phyloP scores from a whole-genome alignment of 306 rosid species.

The Morella rubra region DNA sequence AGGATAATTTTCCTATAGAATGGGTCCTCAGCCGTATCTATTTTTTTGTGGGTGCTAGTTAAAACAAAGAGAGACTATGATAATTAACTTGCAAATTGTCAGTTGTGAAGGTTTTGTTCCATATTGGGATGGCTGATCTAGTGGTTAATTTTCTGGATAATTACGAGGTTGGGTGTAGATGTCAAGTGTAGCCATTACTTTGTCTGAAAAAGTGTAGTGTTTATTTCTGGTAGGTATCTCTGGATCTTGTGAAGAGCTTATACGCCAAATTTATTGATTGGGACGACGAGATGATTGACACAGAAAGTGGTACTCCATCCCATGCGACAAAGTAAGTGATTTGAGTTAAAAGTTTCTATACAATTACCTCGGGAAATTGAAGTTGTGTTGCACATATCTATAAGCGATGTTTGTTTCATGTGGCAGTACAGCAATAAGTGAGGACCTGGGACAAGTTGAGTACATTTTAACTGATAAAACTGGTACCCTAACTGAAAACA shows the following conservation, averaged over 20 bases:
- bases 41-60: not conserved
- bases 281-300: conserved; percentile 86
- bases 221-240: conserved; percentile 76
- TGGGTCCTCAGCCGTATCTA: not conserved
- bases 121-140: conserved; percentile 4
- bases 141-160: conserved; percentile 22
- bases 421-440: conserved; percentile 99
- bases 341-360: conserved; percentile 22
- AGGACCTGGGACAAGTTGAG: conserved; percentile 99
- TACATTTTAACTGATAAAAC: conserved; percentile 98
- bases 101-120: not conserved
- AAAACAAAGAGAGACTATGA: conserved; percentile 24
- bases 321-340: conserved; percentile 89
- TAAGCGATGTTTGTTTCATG: conserved; percentile 54
- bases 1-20: not conserved
- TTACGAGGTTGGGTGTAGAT: conserved; percentile 17
- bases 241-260: conserved; percentile 91
- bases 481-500: conserved; percentile 94
- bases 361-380: conserved; percentile 20
- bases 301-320: conserved; percentile 78
- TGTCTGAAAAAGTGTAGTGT: conserved; percentile 26
- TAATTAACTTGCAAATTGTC: conserved; percentile 18
- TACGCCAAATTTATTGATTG: conserved; percentile 98
- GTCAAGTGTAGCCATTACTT: conserved; percentile 18
- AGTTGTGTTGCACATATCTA: conserved; percentile 22